A percentile compares a stretch with the other conserved stretches of the same genome.
Conservation (phyloP, 1,284 basidiomycete genomes). For the Thecaphora frezii region DNA sequence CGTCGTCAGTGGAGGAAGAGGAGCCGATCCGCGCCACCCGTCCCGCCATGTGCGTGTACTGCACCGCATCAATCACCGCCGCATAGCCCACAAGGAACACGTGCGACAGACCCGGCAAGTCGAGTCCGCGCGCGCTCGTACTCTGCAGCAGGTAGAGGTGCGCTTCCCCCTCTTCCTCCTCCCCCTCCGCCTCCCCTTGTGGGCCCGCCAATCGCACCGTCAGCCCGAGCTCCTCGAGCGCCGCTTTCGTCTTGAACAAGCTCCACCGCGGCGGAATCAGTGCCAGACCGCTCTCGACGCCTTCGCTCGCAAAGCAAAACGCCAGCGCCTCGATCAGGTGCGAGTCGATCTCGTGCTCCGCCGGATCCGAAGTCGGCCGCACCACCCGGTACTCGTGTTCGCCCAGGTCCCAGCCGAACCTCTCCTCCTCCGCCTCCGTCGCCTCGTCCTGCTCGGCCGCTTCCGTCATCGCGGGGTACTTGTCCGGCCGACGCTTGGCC, state of each 20-base stretch:
- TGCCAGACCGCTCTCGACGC: constrained; percentile 39
- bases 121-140: constrained; percentile 50
- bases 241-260: constrained; percentile 26
- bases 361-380: constrained; percentile 17
- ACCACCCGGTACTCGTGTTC: constrained; percentile 7
- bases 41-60: constrained; percentile 54
- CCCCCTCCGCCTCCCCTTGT: not conserved
- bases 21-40: constrained; percentile 49
- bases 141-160: constrained; percentile 47
- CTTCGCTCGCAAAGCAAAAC: constrained; percentile 45
- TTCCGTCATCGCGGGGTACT: constrained; percentile 1
- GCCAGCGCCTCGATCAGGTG: constrained; percentile 47
- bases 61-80: constrained; percentile 46
- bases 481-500: constrained; percentile 9
- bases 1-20: constrained; percentile 1
- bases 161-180: constrained; percentile 5
- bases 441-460: too few relatives aligned
- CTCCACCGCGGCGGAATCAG: constrained; percentile 54
- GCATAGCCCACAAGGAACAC: constrained; percentile 52
- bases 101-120: constrained; percentile 50
- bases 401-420: not conserved
- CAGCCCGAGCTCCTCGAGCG: constrained; percentile 45
- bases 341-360: constrained; percentile 39
- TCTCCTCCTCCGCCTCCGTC: not conserved
- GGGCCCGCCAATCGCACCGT: constrained; percentile 27